Percentiles rank a stretch among this genome's conserved stretches.
These are phyloP conservation scores for Gossypium davidsonii DNA, from an alignment of 441 rosid genomes.

Conservation along the genomic window DNA sequence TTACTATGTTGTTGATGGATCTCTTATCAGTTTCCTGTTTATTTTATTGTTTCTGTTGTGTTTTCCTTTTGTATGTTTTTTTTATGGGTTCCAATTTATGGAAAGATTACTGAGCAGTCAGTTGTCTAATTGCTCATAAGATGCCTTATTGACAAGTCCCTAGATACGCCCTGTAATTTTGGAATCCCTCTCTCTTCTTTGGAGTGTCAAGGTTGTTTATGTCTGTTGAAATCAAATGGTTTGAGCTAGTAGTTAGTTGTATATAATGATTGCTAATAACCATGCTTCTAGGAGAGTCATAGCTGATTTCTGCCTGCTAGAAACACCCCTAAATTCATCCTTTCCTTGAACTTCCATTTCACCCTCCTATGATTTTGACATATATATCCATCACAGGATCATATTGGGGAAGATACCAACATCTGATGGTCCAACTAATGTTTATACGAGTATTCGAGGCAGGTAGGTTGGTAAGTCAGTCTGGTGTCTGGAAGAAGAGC, in stretches of 20 bases:
- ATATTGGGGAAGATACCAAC: slow-evolving; percentile 86
- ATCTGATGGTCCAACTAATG: slow-evolving; percentile 81
- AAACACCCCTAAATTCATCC: slow-evolving; percentile 29
- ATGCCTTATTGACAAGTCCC: not conserved
- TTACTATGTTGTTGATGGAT: not conserved
- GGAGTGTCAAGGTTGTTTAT: not conserved
- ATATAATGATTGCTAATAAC: not conserved
- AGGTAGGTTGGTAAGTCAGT: slow-evolving; percentile 91
- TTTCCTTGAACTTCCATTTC: slow-evolving; percentile 32
- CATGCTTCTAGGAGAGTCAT: slow-evolving; percentile 17
- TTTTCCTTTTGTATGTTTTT: not conserved
- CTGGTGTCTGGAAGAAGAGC: slow-evolving; percentile 23
- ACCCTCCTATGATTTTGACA: slow-evolving; percentile 21
- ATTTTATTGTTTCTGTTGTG: slow-evolving; percentile 1
- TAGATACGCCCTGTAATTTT: not conserved
- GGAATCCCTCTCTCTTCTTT: not conserved
- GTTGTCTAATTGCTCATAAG: not conserved
- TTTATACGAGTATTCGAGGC: slow-evolving; percentile 74
- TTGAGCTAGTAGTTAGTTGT: not conserved
- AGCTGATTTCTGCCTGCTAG: slow-evolving; percentile 11
- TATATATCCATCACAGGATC: slow-evolving; percentile 71
- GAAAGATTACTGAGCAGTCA: not conserved
- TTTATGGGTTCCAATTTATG: not conserved
- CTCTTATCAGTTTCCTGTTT: not conserved
- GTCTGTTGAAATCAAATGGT: slow-evolving; percentile 11